Evolutionary conservation across 176 grass and related monocot genomes (phyloP), one percentile per base, ranked within the genome.

Genomic region (Microstegium vimineum): DNA sequence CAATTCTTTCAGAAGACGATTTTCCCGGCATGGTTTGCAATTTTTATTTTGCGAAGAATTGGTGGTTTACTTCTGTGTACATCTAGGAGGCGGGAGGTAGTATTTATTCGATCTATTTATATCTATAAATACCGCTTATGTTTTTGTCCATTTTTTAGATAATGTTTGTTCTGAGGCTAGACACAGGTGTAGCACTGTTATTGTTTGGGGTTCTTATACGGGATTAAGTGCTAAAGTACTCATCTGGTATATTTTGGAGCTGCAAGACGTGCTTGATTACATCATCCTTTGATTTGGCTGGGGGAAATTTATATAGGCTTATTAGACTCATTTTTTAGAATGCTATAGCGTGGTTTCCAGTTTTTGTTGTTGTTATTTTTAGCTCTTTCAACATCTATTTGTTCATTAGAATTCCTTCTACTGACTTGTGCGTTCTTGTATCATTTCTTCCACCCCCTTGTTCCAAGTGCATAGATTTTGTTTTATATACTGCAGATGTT

Each of bases 71-170:
- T 31, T 3, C 10, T 41, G 69, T 47, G 28, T 38, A 20, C 0
- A 74, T 89, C 12, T 68, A 67, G n/a, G 81, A 41, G n/a, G 37
- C 62, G 36, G 28, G 15, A 36, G 35, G 17, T 60, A 18, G 10
- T 45, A 26, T 68, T 60, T 79, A 11, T 45, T 87, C 26, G 82
- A 89, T 82, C 83, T 82, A 34, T 57, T 76, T 76, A 0, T 20
- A 18, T 51, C 37, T 56, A 22, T 56, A 22, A 22, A 56, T 69
- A 22, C 20, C 20, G 22, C 63, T 66, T 20, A 10, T 35, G 1
- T 25, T 47, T 74, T 65, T 42, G 1, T 74, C 8, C 5, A 69
- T 69, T 83, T 73, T 12, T 18, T 16, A 33, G 28, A 65, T 65
- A 18, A 34, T 71, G 54, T 85, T 77, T 82, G 54, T 71, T 31